Base-by-base conservation (phyloP, 225 moss, liverwort and hornwort species). In the Thuidium tamariscinum region DNA sequence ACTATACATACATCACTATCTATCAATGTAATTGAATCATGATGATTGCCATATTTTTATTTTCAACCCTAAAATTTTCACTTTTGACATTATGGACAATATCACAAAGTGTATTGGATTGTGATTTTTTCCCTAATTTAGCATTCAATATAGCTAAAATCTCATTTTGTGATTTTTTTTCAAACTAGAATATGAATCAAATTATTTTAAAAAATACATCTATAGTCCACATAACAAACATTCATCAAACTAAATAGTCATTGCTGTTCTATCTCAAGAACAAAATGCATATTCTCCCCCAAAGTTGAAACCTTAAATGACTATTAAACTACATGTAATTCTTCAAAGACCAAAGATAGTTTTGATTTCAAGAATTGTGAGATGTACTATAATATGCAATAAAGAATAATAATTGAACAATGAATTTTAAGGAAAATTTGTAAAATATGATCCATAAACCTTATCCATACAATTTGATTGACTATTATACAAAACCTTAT, bases 211-310 rank as follows among this genome's bases (percentile, higher is more conserved):
- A 23, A 39, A 23, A 0, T 13, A 39, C 26, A 14, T 42, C 0
- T 0, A 1, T 1, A 1, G 5, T 5, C 8, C 0, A 15, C 0
- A 13, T 4, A 39, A 41, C 23, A 25, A 41, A 41, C 5, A 26
- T 26, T 8, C 7, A 23, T 39, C 23, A 39, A 67, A 67, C 3
- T 7, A 37, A 67, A 6, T 67, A 1, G 13, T 68, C 25, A 25
- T 25, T 20, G 4, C 41, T 41, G 25, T 69, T 69, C 5, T 25
- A 69, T 69, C 1, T 20, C 8, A 69, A 9, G 5, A 16, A 27
- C 2, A 70, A 26, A 3, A 70, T 27, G 5, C 6, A 72, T 72
- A 10, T 72, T 72, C 0, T 44, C 10, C 10, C 3, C 16, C 13
- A 17, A 46, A 46, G 3, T 18, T 2, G 2, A 42, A 29, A 46